Conservation (phyloP, 2,329 filamentous ascomycete species). For the Ceratocystis albifundus region DNA sequence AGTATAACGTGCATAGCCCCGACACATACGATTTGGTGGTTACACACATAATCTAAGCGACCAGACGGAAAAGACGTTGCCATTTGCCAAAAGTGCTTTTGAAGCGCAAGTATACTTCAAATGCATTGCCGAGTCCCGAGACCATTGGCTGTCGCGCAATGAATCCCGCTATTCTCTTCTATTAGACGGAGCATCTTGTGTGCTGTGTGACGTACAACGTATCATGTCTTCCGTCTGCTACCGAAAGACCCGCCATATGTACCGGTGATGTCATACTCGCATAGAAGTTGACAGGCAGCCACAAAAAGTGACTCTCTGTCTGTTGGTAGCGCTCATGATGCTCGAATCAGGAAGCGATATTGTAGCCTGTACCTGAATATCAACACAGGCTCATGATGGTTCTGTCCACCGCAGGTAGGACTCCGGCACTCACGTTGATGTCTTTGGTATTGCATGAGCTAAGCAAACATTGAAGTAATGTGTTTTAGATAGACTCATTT, state of each 20-base stretch:
- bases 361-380: neutral
- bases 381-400: neutral
- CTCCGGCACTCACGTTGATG: neutral
- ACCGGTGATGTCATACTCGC: constrained; percentile 1
- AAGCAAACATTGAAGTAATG: neutral
- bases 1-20: neutral
- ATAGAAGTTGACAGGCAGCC: neutral
- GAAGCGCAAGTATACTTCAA: no score
- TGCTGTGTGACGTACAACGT: constrained; percentile 2
- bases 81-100: neutral
- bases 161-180: neutral
- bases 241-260: neutral
- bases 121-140: neutral
- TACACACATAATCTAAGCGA: neutral
- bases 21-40: neutral
- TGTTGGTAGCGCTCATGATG: neutral
- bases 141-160: neutral
- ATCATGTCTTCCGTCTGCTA: neutral
- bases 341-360: neutral
- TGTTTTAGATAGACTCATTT: neutral
- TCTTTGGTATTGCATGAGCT: neutral
- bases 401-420: neutral
- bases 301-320: neutral
- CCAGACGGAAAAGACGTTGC: neutral
- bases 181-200: neutral